Base-by-base conservation (phyloP, 2,329 filamentous ascomycete species). In the Penicillium sp. region DNA sequence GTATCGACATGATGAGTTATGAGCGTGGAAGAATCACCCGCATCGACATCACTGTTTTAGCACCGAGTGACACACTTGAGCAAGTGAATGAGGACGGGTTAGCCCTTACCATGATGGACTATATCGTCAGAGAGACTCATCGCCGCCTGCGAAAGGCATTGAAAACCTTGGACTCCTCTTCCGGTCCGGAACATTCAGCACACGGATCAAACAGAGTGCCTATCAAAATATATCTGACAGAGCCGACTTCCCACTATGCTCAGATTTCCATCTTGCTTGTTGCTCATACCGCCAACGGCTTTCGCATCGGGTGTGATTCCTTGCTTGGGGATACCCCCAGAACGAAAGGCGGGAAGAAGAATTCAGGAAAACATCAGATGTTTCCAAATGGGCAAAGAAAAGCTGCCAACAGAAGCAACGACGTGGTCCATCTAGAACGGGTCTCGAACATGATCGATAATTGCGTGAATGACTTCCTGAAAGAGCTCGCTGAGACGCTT, bases 251-350 rank as follows among this genome's bases (percentile, higher is more conserved):
- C 9, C 67, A 74, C 37, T 65, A 63, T 9, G 73, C 73, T 40
- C 70, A 73, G 5, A 61, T 76, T 33, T 82, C 82, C 48, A 59
- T 83, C 18, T 69, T 83, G 12, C 64, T 82, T 11, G 75, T 81
- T 9, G 79, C 78, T 1, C 75, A 76, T 25, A 75, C 72, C 1
- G 66, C 66, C 0, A 71, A 66, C 0, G 73, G 74, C 1, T 72
- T 76, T 50, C 70, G 66, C 29, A 66, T 83, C 9, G 79, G 75
- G 2, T 62, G 73, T 3, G 79, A 83, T 56, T 73, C 69, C 55
- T 65, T 82, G 1, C 75, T 73, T 39, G 70, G 73, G 24, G 53
- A 33, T 52, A 52, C 41, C 3, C 50, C 36, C 25, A 26, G 28
- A 9, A 33, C 24, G 6, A 35, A 45, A 6, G 35, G 25, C 18